Conservation (phyloP, 306 rosid species). For the Trichosanthes truncata region DNA sequence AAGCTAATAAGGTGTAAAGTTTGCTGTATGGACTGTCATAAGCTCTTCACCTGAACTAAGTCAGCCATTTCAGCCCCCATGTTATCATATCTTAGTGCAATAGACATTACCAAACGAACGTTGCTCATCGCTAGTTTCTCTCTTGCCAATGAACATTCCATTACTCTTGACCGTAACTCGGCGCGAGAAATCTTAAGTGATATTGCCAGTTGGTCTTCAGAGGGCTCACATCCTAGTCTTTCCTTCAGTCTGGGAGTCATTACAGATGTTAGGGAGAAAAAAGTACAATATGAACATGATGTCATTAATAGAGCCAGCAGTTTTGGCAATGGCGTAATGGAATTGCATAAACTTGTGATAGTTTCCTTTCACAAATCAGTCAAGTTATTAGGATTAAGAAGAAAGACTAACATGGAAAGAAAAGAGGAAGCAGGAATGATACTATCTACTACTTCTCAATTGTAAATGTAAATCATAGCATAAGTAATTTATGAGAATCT, state of each 20-base stretch:
- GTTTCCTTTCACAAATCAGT: background rate
- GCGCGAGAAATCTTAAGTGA: constrained; percentile 65
- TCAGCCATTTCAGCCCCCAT: constrained; percentile 92
- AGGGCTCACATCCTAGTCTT: constrained; percentile 79
- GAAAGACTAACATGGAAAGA: background rate
- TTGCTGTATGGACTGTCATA: background rate
- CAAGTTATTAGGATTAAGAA: background rate
- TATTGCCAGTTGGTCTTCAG: constrained; percentile 73
- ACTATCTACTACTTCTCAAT: background rate
- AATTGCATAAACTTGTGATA: background rate
- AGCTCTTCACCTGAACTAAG: constrained; percentile 69
- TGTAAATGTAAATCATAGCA: background rate
- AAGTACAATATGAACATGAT: background rate
- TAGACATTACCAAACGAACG: constrained; percentile 84
- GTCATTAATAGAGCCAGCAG: background rate
- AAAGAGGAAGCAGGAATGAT: background rate
- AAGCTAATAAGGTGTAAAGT: background rate
- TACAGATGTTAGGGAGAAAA: constrained; percentile 9
- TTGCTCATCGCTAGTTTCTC: constrained; percentile 93
- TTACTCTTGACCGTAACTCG: constrained; percentile 45
- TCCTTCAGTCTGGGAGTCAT: constrained; percentile 57
- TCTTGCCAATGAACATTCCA: constrained; percentile 76
- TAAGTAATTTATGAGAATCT: background rate
- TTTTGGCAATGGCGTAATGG: background rate
- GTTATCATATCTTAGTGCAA: constrained; percentile 90